Base-by-base conservation (phyloP, 257 asterid species). In the Handroanthus guayacan region DNA sequence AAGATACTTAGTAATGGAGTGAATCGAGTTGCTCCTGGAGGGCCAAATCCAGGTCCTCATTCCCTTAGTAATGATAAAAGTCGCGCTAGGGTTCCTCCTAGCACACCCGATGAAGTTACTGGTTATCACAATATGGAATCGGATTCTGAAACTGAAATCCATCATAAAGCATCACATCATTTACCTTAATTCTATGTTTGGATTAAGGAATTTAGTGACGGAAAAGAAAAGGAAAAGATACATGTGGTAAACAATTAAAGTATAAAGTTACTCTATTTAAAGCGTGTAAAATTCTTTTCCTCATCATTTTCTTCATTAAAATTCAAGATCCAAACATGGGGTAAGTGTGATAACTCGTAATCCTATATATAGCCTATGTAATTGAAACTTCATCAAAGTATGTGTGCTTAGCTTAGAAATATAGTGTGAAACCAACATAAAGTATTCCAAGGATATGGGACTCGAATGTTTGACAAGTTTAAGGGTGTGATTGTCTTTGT, bases 41-140 rank as follows among this genome's bases (percentile, higher is more conserved):
- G 86, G 2, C 86, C 86, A 1, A 56, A 39, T 48, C 60, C 69
- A 0, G 78, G 86, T 60, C 0, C 1, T 47, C 86, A 78, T 69
- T 82, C 83, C 78, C 7, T 81, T 0, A 8, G 10, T 9, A 6
- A 16, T 11, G 52, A 17, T 17, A 44, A 72, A 47, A 3, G 5
- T 7, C 58, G n/a, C 0, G 2, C 18, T 1, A 77, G 58, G 39
- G 20, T 17, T 69, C 72, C 82, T 62, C 77, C 77, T 10, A 51
- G 7, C 0, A 45, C 54, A 6, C 2, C 57, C 1, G 16, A 61
- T 16, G 47, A 41, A 9, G 43, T 14, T 50, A 18, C 51, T 11
- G 18, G 13, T 0, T 25, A 0, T 7, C 55, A 31, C 12, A 63
- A 58, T 36, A 9, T 6, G 4, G 20, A 1, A 7, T 18, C 39